Evolutionary conservation across 2,329 filamentous ascomycete species (phyloP).

Genomic region (Verticillium tricorpus): DNA sequence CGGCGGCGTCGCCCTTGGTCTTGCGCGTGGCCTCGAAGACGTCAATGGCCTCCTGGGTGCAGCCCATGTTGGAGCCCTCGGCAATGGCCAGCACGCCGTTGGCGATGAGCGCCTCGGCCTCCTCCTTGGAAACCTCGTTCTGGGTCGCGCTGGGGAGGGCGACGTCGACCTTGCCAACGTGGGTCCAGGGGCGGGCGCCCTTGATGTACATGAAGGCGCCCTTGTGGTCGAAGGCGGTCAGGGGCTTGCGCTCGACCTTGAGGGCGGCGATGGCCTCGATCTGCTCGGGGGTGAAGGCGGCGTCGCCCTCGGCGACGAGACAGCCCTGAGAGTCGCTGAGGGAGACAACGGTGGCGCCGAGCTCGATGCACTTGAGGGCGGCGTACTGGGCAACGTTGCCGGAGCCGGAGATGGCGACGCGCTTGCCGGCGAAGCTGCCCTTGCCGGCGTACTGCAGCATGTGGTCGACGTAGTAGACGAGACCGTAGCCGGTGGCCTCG

Average conservation of each 20-base stretch:
- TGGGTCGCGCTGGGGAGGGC: conserved; percentile 92
- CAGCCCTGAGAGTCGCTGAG: conserved; percentile 89
- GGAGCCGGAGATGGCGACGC: conserved; percentile 91
- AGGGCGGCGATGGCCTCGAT: conserved; percentile 74
- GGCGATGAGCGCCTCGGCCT: conserved; percentile 76
- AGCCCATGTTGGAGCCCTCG: conserved; percentile 98
- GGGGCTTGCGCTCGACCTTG: conserved; percentile 81
- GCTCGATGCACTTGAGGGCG: conserved; percentile 92
- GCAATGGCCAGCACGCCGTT: conserved; percentile 81
- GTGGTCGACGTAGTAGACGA: conserved; percentile 93
- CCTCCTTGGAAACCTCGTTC: conserved; percentile 92
- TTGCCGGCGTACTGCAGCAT: conserved; percentile 91
- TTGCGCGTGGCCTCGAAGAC: conserved; percentile 78
- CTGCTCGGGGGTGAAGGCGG: conserved; percentile 73
- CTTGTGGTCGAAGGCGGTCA: conserved; percentile 64
- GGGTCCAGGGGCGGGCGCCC: conserved; percentile 84
- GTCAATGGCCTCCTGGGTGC: conserved; percentile 92
- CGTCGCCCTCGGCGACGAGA: conserved; percentile 67
- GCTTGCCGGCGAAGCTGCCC: conserved; percentile 85
- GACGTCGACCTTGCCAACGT: conserved; percentile 85
- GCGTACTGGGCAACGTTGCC: conserved; percentile 98
- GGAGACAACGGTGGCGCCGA: conserved; percentile 87
- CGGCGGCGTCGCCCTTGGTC: conserved; percentile 61
- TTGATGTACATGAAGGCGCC: conserved; percentile 79
- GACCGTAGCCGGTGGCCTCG: conserved; percentile 93